Conservation (phyloP, 2,329 filamentous ascomycete genomes). For the Paecilomyces formosus region DNA sequence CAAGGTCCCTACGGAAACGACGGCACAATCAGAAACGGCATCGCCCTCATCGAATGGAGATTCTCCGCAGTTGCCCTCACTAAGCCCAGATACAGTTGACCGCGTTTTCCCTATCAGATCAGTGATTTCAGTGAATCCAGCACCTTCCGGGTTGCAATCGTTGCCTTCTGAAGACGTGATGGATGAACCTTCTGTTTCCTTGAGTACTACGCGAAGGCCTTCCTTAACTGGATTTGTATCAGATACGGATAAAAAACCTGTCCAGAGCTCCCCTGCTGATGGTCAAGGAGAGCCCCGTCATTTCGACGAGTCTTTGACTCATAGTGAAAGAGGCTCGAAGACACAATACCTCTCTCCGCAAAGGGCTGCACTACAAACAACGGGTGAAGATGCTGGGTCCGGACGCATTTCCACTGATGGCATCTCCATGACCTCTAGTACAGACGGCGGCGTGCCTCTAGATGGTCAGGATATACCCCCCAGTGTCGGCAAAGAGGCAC, state of each 20-base stretch:
- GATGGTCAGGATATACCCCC: conserved; percentile 9
- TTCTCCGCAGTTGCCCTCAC: conserved; percentile 11
- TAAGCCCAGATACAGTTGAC: conserved; percentile 38
- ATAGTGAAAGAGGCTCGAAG: background rate
- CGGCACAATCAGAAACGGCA: background rate
- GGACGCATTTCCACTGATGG: conserved; percentile 5
- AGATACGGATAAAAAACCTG: background rate
- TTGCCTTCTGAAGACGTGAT: background rate
- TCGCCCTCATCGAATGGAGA: background rate
- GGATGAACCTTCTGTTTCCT: conserved; percentile 14
- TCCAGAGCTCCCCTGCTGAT: background rate
- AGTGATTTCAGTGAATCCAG: conserved; percentile 62
- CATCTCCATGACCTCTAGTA: conserved; percentile 5
- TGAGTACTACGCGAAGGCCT: background rate
- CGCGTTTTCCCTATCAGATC: conserved; percentile 76
- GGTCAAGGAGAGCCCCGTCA: background rate
- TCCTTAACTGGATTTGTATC: conserved; percentile 2
- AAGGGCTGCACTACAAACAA: background rate
- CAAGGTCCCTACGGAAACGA: background rate
- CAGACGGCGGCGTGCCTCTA: conserved; percentile 8
- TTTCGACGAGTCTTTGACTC: background rate
- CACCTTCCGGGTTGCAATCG: conserved; percentile 2
- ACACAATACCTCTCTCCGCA: background rate
- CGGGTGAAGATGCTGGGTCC: conserved; percentile 11
- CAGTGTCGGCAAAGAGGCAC: conserved; percentile 32